Conservation (phyloP, 768 basidiomycete genomes). For the Xerocomellus intermedius region DNA sequence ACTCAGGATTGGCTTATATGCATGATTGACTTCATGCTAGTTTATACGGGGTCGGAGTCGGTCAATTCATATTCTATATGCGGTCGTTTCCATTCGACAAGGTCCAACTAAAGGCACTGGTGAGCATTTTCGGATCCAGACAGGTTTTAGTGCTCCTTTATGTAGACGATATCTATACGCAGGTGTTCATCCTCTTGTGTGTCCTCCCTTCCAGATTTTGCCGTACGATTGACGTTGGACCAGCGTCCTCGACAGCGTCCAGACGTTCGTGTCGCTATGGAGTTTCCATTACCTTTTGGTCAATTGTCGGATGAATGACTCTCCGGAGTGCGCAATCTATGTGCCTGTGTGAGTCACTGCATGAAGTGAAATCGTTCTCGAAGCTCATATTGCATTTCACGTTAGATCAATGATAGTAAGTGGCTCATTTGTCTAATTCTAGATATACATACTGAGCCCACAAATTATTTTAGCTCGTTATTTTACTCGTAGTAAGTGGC, state of each 20-base stretch:
- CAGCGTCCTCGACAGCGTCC: conserved; percentile 9
- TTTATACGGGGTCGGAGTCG: conserved; percentile 17
- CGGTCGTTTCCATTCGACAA: conserved; percentile 16
- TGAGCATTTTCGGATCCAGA: not conserved
- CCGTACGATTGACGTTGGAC: not conserved
- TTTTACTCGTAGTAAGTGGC: conserved; percentile 5
- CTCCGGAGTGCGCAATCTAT: not conserved
- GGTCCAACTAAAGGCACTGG: conserved; percentile 9
- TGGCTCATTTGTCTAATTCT: not conserved
- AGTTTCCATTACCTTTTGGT: conserved; percentile 5
- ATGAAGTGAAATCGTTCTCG: not conserved
- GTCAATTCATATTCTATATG: conserved; percentile 21
- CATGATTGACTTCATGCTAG: conserved; percentile 3
- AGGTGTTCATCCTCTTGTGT: conserved; percentile 13
- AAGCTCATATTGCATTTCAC: not conserved
- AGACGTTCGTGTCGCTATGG: not conserved
- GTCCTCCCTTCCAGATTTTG: not conserved
- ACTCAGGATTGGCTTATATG: not conserved
- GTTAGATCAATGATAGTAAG: conserved; percentile 7
- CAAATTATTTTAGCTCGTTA: not conserved
- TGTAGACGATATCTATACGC: not conserved
- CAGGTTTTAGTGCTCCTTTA: not conserved
- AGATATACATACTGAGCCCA: not conserved
- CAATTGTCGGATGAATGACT: conserved; percentile 4
- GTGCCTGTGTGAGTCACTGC: conserved; percentile 7